Conservation (phyloP, 352 stramenopile species). For the Sclerospora graminicola region DNA sequence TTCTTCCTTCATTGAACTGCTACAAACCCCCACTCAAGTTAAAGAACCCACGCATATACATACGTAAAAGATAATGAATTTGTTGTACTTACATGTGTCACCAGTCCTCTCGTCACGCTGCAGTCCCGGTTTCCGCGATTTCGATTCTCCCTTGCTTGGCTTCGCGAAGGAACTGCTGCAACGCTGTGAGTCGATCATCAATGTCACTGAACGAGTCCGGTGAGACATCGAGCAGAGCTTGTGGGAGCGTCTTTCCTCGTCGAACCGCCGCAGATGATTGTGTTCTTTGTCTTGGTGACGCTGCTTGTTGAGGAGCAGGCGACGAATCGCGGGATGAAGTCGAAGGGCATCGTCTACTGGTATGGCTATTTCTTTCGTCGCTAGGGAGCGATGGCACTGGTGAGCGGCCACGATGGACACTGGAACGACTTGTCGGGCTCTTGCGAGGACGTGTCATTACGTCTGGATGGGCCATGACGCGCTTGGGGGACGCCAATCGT, state of each 20-base stretch:
- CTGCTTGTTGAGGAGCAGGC: too few species aligned
- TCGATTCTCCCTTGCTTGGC: conserved; percentile 43
- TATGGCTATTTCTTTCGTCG: too few species aligned
- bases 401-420: too few species aligned
- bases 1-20: too few species aligned
- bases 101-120: conserved; percentile 11
- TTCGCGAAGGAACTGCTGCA: conserved; percentile 77
- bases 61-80: conserved; percentile 14
- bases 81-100: conserved; percentile 18
- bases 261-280: too few species aligned
- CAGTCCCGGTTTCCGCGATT: conserved; percentile 8
- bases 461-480: conserved; percentile 9
- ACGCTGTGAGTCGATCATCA: conserved; percentile 67
- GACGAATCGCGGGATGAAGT: too few species aligned
- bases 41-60: conserved; percentile 12
- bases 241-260: not conserved
- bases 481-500: conserved; percentile 49
- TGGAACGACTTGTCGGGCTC: too few species aligned
- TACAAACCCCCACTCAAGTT: too few species aligned
- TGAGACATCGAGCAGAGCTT: conserved; percentile 47
- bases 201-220: conserved; percentile 79
- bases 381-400: too few species aligned
- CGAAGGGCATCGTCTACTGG: too few species aligned
- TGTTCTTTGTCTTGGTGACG: too few species aligned
- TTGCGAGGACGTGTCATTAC: conserved; percentile 5